Evolutionary conservation across 805 yeast species (phyloP).

Genomic region (Helenozyma rhizophorensis): DNA sequence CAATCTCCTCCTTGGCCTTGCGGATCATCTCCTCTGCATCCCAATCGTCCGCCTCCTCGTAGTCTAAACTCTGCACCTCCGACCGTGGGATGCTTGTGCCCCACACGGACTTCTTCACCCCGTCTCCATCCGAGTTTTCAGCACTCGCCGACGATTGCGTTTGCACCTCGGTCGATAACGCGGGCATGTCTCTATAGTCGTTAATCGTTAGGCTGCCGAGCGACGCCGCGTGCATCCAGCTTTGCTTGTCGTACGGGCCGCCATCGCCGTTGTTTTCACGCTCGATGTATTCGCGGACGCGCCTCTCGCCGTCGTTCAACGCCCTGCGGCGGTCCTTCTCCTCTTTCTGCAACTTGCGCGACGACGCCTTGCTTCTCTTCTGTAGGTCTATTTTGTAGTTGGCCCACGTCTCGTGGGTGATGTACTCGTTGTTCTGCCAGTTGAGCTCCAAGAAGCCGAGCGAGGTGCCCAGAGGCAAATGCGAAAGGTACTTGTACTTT

Average conservation of each 20-base stretch:
- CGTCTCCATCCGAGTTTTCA: constrained; percentile 5
- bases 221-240: constrained; percentile 15
- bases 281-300: constrained; percentile 55
- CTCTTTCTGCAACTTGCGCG: constrained; percentile 50
- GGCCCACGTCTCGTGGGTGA: constrained; percentile 33
- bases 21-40: constrained; percentile 51
- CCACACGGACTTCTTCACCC: constrained; percentile 54
- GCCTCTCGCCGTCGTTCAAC: constrained; percentile 53
- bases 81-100: constrained; percentile 57
- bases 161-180: constrained; percentile 16
- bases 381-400: constrained; percentile 51
- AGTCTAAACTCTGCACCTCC: constrained; percentile 28
- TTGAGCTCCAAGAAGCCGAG: constrained; percentile 81
- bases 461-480: constrained; percentile 81
- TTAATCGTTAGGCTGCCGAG: constrained; percentile 33
- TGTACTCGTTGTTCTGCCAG: constrained; percentile 50
- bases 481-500: constrained; percentile 69
- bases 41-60: constrained; percentile 34
- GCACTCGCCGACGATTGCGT: constrained; percentile 4
- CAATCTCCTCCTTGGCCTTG: constrained; percentile 47
- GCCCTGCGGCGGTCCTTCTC: constrained; percentile 57
- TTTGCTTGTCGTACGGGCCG: constrained; percentile 12
- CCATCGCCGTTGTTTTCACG: constrained; percentile 49
- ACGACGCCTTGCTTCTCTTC: constrained; percentile 50
- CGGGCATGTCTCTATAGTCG: constrained; percentile 36